A percentile compares a stretch with the other conserved stretches of the same genome.
These are phyloP conservation scores for Asterophora lycoperdoides DNA, from an alignment of 768 basidiomycete genomes.

Conservation along the genomic window DNA sequence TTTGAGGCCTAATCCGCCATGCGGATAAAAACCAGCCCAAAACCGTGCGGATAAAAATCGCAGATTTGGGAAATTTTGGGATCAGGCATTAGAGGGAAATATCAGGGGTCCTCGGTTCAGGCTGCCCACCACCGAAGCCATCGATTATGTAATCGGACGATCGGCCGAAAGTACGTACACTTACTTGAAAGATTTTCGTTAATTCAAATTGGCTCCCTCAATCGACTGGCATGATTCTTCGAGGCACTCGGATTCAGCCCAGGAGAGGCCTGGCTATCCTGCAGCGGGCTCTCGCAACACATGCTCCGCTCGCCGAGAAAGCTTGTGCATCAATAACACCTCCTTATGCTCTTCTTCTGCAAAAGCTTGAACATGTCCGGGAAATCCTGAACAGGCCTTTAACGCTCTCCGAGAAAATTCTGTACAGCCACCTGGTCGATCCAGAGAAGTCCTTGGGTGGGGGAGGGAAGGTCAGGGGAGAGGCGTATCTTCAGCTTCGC, in stretches of 20 bases:
- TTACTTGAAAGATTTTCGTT: constrained; percentile 10
- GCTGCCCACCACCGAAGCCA: too few relatives aligned
- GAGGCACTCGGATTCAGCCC: constrained; percentile 18
- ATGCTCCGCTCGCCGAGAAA: constrained; percentile 34
- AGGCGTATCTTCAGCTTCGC: constrained; percentile 83
- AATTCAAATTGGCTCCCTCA: background rate
- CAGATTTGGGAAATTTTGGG: too few relatives aligned
- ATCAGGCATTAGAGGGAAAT: too few relatives aligned
- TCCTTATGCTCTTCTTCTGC: constrained; percentile 68
- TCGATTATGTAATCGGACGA: constrained; percentile 2
- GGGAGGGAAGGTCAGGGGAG: constrained; percentile 71
- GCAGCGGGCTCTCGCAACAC: constrained; percentile 34
- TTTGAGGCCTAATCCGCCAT: too few relatives aligned
- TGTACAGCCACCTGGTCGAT: constrained; percentile 87
- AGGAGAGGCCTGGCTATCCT: constrained; percentile 21
- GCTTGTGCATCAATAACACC: constrained; percentile 70
- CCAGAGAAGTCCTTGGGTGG: constrained; percentile 66
- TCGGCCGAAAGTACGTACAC: constrained; percentile 7
- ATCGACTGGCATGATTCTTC: constrained; percentile 22
- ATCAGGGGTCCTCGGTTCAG: too few relatives aligned
- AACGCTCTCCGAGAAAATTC: constrained; percentile 95
- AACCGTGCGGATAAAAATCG: too few relatives aligned
- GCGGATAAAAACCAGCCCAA: too few relatives aligned
- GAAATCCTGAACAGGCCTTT: constrained; percentile 72
- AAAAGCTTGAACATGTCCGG: constrained; percentile 68